Base-by-base conservation (phyloP, 352 stramenopile species). In the Phytopythium aichiense region DNA sequence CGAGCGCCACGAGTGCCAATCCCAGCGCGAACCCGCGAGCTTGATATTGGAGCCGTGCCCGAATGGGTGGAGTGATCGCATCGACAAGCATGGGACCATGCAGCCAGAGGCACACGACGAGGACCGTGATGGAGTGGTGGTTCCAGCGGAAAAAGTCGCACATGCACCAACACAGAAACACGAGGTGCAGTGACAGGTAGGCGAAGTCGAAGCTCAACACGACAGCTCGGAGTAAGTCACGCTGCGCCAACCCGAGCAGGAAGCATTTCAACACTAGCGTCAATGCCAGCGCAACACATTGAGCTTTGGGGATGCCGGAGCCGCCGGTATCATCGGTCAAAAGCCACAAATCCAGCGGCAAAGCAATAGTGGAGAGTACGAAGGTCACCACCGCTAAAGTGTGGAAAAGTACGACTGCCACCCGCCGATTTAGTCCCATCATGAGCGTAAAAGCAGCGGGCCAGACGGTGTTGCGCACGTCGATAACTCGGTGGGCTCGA, bases 111-210 rank as follows among this genome's bases (percentile, higher is more conserved):
- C 63, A 68, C 33, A 56, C 20, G 16, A 45, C 38, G 18, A 31
- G 33, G 22, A 35, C 42, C 7, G 38, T 22, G 20, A 58, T 31
- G 38, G 18, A 58, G 33, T 46, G 33, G 25, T 23, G 9, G 6
- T 56, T 35, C 72, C 72, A 79, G 4, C 50, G n/a, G n/a, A 71
- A 68, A 8, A 74, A 56, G n/a, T 70, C 66, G 7, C 62, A 69
- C 13, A 73, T 28, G n/a, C 63, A 67, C 11, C 64, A 16, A 37
- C 64, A 50, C 12, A 67, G 40, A 8, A 54, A 18, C 12, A 52
- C 59, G n/a, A 74, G 11, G 40, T 79, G 72, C 7, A 65, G 23
- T 18, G 72, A 72, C n/a, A 76, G 33, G 49, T 74, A 79, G 1
- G 64, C 46, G 33, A 76, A 74, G 62, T 79, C 61, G 50, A 79